Percentiles rank a stretch among this genome's conserved stretches.
Conservation (phyloP, 441 rosid species). For the Breynia disticha region DNA sequence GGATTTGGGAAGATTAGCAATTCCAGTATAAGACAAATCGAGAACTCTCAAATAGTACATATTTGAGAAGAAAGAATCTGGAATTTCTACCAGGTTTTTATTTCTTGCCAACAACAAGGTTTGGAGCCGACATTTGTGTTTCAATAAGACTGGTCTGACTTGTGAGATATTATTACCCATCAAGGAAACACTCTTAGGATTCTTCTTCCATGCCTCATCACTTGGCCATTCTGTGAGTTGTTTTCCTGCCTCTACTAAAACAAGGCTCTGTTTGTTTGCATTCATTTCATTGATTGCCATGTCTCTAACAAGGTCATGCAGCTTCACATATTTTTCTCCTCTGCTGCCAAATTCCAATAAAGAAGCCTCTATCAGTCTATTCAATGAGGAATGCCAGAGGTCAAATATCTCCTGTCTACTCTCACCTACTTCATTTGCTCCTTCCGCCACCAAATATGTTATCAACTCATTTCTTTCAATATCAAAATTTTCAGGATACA, state of each 20-base stretch:
- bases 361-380: slow-evolving; percentile 2
- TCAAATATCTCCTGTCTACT: slow-evolving; percentile 3
- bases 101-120: background rate
- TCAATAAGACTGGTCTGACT: background rate
- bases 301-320: background rate
- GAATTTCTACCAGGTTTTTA: background rate
- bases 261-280: background rate
- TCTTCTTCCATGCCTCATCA: background rate
- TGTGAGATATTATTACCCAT: background rate
- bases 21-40: background rate
- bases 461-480: slow-evolving; percentile 1
- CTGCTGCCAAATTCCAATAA: slow-evolving; percentile 3
- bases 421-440: slow-evolving; percentile 6
- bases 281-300: background rate
- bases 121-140: background rate
- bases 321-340: background rate
- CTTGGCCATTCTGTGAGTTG: background rate
- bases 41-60: background rate
- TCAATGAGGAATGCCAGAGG: slow-evolving; percentile 3
- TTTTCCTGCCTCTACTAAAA: background rate
- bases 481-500: background rate
- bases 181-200: background rate
- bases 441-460: slow-evolving; percentile 7
- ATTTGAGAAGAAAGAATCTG: background rate
- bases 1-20: background rate